A percentile compares a stretch with the other conserved stretches of the same genome.
Evolutionary conservation across 768 basidiomycete species (phyloP).

Genomic region (Mycena maculata): DNA sequence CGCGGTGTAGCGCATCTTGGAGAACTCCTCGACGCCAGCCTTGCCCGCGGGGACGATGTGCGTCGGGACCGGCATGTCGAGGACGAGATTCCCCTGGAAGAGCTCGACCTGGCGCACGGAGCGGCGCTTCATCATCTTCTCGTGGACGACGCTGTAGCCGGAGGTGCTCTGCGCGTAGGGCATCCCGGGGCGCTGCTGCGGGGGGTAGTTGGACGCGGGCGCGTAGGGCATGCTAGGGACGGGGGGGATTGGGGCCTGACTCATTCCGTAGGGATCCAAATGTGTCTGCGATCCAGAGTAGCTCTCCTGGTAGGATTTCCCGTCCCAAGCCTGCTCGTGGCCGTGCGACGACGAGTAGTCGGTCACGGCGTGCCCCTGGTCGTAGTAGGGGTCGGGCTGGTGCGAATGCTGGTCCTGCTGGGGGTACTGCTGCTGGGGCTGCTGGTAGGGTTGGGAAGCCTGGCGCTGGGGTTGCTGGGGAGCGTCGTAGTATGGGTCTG

Average conservation of each 20-base stretch:
- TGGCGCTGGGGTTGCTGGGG: constrained; percentile 38
- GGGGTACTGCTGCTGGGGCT: constrained; percentile 43
- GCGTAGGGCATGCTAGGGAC: constrained; percentile 65
- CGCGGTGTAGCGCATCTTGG: constrained; percentile 89
- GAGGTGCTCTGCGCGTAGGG: constrained; percentile 58
- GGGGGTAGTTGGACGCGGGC: constrained; percentile 68
- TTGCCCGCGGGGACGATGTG: constrained; percentile 80
- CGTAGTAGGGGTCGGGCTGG: constrained; percentile 21
- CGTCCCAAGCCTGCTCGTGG: constrained; percentile 57
- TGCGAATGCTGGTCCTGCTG: constrained; percentile 33
- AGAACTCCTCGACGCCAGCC: constrained; percentile 75
- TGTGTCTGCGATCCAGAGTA: constrained; percentile 79
- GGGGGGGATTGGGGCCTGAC: constrained; percentile 62
- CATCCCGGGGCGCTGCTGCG: constrained; percentile 62
- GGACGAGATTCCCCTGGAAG: constrained; percentile 84
- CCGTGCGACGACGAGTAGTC: constrained; percentile 54
- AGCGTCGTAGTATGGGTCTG: constrained; percentile 26
- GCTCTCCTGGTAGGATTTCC: constrained; percentile 70
- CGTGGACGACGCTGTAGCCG: constrained; percentile 76
- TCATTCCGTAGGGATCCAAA: constrained; percentile 75
- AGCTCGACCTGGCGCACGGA: constrained; percentile 85
- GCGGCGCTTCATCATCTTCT: constrained; percentile 86
- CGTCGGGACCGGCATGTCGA: constrained; percentile 84
- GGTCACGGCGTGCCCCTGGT: constrained; percentile 7
- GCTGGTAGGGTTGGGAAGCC: constrained; percentile 25